These are phyloP conservation scores for Fraxinus angustifolia DNA, from an alignment of 305 asterid species.

Conservation along the genomic window DNA sequence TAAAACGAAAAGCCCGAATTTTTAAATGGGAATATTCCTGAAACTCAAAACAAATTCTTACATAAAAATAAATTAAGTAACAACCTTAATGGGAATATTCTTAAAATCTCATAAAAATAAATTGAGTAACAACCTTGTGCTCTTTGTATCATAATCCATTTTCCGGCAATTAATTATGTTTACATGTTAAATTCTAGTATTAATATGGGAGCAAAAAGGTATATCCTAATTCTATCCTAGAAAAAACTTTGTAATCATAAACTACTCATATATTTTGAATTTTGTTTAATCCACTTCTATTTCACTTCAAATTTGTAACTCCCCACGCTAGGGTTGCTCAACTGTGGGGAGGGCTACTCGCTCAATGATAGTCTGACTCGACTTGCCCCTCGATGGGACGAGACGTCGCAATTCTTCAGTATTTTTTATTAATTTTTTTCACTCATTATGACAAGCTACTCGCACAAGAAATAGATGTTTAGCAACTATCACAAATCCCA, in stretches of 20 bases:
- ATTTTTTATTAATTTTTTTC: neutral
- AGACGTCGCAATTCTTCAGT: neutral
- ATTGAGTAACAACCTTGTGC: neutral
- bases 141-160: neutral
- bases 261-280: neutral
- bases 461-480: neutral
- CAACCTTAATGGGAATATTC: neutral
- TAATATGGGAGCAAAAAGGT: neutral
- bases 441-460: neutral
- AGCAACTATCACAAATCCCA: neutral
- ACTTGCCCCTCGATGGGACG: neutral
- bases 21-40: constrained; percentile 11
- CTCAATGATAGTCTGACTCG: neutral
- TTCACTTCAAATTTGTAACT: neutral
- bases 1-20: neutral
- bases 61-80: neutral
- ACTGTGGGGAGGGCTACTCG: neutral
- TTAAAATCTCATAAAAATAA: neutral
- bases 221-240: neutral
- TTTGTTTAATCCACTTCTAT: neutral
- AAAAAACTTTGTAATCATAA: neutral
- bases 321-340: neutral
- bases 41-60: neutral
- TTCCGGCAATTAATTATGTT: too few relatives aligned
- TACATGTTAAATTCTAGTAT: neutral